These are phyloP conservation scores for Exophiala bonariae DNA, from an alignment of 2,329 filamentous ascomycete genomes.

Conservation along the genomic window DNA sequence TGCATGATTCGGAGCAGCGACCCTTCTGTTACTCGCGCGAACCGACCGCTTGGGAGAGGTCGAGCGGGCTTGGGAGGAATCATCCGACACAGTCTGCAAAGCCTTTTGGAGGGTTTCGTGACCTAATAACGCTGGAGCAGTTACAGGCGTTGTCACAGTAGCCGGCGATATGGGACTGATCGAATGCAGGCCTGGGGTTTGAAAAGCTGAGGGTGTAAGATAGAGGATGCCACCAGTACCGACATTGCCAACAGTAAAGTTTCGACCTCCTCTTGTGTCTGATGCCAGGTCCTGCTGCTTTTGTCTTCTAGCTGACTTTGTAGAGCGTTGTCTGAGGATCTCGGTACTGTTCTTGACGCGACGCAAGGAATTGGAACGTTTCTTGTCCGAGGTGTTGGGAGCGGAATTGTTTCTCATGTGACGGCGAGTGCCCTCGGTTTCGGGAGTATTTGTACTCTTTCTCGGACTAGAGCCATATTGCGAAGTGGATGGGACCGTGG, in stretches of 20 bases:
- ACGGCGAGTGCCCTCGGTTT: constrained; percentile 16
- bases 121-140: constrained; percentile 33
- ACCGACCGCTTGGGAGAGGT: constrained; percentile 10
- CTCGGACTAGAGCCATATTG: constrained; percentile 25
- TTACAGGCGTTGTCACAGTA: constrained; percentile 59
- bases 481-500: constrained; percentile 17
- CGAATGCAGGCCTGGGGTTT: constrained; percentile 35
- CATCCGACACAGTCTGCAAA: constrained; percentile 5
- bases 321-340: constrained; percentile 39
- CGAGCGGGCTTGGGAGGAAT: constrained; percentile 9
- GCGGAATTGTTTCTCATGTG: constrained; percentile 28
- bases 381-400: constrained; percentile 21
- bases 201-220: constrained; percentile 60
- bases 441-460: constrained; percentile 21
- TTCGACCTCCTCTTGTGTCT: constrained; percentile 65
- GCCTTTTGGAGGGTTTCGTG: constrained; percentile 24
- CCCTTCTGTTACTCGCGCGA: constrained; percentile 1
- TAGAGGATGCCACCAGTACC: constrained; percentile 82
- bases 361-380: constrained; percentile 38
- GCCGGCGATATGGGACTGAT: constrained; percentile 43
- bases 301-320: constrained; percentile 49
- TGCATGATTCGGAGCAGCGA: constrained; percentile 23
- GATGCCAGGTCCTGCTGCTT: constrained; percentile 63
- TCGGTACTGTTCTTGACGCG: constrained; percentile 56
- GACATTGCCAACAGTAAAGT: constrained; percentile 79